Conservation (phyloP, 495 filamentous ascomycete genomes). For the Podospora conica region DNA sequence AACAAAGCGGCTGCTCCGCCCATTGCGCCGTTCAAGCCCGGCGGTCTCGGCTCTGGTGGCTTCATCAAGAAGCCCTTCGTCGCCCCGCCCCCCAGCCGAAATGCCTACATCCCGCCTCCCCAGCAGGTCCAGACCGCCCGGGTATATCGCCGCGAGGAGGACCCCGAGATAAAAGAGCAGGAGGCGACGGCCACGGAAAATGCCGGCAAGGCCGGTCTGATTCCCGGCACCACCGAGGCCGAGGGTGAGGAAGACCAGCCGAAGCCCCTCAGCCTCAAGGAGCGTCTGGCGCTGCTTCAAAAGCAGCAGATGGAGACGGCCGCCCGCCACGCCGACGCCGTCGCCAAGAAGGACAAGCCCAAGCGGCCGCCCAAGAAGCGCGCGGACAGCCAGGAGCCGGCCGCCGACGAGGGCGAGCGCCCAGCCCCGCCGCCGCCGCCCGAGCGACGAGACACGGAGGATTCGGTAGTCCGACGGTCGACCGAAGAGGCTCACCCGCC, state of each 20-base stretch:
- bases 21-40: constrained; percentile 78
- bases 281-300: constrained; percentile 86
- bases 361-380: constrained; percentile 75
- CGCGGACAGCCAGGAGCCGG: constrained; percentile 49
- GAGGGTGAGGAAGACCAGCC: constrained; percentile 66
- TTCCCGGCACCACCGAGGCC: constrained; percentile 32
- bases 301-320: constrained; percentile 89
- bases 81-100: constrained; percentile 85
- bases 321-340: constrained; percentile 67
- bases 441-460: constrained; percentile 46
- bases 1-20: constrained; percentile 85
- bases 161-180: constrained; percentile 70
- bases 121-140: constrained; percentile 58
- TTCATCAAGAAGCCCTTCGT: constrained; percentile 99
- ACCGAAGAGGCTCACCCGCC: constrained; percentile 49
- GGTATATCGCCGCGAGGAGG: constrained; percentile 82
- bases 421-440: constrained; percentile 29
- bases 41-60: constrained; percentile 51
- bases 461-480: constrained; percentile 50
- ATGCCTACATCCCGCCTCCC: constrained; percentile 79
- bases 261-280: constrained; percentile 87
- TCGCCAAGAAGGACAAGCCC: constrained; percentile 83
- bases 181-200: constrained; percentile 51
- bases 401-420: constrained; percentile 31
- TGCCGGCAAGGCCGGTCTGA: constrained; percentile 54